Percentiles rank a stretch among this genome's conserved stretches.
These are phyloP conservation scores for Trichophyton mentagrophytes DNA, from an alignment of 2,329 filamentous ascomycete genomes.

Conservation along the genomic window DNA sequence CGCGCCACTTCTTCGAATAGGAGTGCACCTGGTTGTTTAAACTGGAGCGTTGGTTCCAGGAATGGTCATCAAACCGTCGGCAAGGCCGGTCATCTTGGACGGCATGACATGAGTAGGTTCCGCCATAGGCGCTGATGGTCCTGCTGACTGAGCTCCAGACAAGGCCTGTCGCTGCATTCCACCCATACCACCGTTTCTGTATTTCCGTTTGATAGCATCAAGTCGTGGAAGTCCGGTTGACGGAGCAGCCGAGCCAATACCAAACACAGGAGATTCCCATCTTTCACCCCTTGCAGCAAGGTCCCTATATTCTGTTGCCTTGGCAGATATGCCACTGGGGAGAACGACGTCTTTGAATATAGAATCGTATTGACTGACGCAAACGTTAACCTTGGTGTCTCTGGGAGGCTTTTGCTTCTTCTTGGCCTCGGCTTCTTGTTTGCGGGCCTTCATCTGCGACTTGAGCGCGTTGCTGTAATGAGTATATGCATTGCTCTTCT, in stretches of 20 bases:
- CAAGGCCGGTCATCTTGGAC: background rate
- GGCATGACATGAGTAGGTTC: background rate
- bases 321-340: conserved; percentile 77
- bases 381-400: conserved; percentile 66
- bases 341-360: conserved; percentile 83
- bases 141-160: background rate
- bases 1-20: too few relatives aligned
- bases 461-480: conserved; percentile 68
- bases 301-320: conserved; percentile 87
- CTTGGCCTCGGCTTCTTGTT: conserved; percentile 66
- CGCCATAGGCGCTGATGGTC: background rate
- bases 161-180: background rate
- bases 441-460: conserved; percentile 58
- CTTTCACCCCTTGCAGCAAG: conserved; percentile 75
- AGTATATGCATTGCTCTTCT: conserved; percentile 70
- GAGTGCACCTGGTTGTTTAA: background rate
- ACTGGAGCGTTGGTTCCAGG: conserved; percentile 2
- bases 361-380: conserved; percentile 76
- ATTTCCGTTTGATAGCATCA: conserved; percentile 45
- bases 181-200: background rate
- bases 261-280: conserved; percentile 93
- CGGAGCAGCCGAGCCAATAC: conserved; percentile 63
- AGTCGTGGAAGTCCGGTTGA: conserved; percentile 56
- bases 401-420: conserved; percentile 39
- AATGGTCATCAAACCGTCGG: background rate